Base-by-base conservation (phyloP, 345 rosid genomes). In the Aegle marmelos region DNA sequence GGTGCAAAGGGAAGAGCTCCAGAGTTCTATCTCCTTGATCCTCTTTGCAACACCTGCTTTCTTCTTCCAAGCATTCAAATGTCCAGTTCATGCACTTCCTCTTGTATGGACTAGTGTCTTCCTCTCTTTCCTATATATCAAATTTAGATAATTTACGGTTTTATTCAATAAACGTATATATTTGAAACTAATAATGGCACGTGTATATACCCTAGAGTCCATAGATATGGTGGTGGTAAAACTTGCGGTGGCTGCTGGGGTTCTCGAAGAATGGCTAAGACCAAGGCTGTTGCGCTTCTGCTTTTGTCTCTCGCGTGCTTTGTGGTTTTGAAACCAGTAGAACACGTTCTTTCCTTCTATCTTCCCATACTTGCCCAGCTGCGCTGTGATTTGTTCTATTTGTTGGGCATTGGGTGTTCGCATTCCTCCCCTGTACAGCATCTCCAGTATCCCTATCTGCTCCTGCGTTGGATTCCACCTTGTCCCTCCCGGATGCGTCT, bases 401-500 rank as follows among this genome's bases (percentile, higher is more conserved):
- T 96, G 98, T 71, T 91, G 97, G 6, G 97, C 94, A 30, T 94
- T 96, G 4, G 99, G 99, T 25, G 99, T 96, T 30, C 98, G 88
- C 93, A 91, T 94, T 34, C 99, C 98, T 72, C 93, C 87, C 79
- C 85, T 87, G 82, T 95, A 95, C 76, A 93, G 70, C 95, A 91
- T 92, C 89, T 95, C 99, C 41, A 95, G 84, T 79, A 95, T 92
- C 68, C 94, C 94, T 78, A 96, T 91, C 84, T 96, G 99, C 77
- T 96, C 99, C 80, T 96, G 98, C 9, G 99, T 96, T 16, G 99
- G 99, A 70, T 96, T 96, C 99, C 99, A 96, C 77, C 99, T 72
- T 45, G 98, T 94, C 57, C 99, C 99, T 76, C 99, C 99, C 0
- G 91, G 50, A 45, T 45, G 50, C 50, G 50, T 45, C 50, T 45